phyloP scores from a whole-genome alignment of 1,284 basidiomycete genomes.

The Meira miltonrushii region DNA sequence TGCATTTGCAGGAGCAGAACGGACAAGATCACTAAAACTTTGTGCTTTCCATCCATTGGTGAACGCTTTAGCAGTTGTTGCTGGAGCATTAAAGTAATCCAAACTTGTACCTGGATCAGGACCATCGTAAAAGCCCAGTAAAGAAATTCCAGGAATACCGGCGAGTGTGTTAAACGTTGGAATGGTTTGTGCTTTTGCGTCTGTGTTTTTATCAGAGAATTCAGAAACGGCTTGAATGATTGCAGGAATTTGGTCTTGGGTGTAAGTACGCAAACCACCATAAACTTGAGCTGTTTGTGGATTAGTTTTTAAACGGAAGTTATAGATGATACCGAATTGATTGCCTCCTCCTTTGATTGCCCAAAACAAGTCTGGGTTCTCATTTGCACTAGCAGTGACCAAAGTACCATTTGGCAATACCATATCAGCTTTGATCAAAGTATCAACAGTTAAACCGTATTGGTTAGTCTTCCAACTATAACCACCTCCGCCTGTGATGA shows the following conservation, averaged over 20 bases:
- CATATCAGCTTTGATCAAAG: constrained; percentile 27
- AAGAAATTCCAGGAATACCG: constrained; percentile 19
- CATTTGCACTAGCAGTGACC: constrained; percentile 20
- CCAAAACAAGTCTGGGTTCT: constrained; percentile 34
- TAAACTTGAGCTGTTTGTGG: constrained; percentile 28
- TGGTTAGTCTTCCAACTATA: constrained; percentile 37
- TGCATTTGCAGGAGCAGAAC: constrained; percentile 21
- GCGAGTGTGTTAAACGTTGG: constrained; percentile 33
- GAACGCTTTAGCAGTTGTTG: constrained; percentile 11
- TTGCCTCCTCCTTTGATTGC: constrained; percentile 36
- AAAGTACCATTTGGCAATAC: constrained; percentile 34
- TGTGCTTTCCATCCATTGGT: constrained; percentile 31
- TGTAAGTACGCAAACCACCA: constrained; percentile 30
- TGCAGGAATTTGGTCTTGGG: constrained; percentile 23
- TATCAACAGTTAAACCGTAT: constrained; percentile 36
- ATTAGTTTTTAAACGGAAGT: constrained; percentile 28
- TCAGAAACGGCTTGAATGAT: constrained; percentile 20
- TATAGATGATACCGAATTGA: constrained; percentile 30
- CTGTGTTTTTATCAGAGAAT: constrained; percentile 32
- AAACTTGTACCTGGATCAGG: constrained; percentile 22
- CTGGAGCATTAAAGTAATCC: constrained; percentile 15
- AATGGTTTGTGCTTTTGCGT: constrained; percentile 30
- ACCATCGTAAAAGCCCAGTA: constrained; percentile 34
- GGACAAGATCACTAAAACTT: constrained; percentile 22
- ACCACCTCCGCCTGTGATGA: constrained; percentile 33